Evolutionary conservation across 2,329 filamentous ascomycete species (phyloP).

Genomic region (Didymella exigua): DNA sequence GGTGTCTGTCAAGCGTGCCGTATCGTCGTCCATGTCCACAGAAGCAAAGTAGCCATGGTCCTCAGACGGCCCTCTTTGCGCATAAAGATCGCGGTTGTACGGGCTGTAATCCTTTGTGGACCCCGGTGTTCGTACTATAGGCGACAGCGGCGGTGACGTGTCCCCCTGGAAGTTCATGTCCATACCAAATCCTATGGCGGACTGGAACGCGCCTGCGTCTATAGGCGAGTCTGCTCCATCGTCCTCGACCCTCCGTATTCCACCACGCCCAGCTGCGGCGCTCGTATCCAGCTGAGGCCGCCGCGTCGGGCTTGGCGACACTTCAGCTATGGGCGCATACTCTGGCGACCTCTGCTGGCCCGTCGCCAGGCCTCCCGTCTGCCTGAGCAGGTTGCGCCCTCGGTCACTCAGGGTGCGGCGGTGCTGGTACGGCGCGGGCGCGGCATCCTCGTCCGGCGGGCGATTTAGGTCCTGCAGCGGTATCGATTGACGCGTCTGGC

Average conservation of each 20-base stretch:
- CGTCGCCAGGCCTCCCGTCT: conserved; percentile 50
- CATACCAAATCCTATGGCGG: conserved; percentile 55
- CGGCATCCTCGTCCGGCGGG: conserved; percentile 44
- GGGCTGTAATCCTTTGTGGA: conserved; percentile 55
- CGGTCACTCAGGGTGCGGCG: conserved; percentile 57
- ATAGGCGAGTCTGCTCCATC: conserved; percentile 49
- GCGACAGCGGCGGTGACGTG: conserved; percentile 35
- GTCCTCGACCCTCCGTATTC: conserved; percentile 41
- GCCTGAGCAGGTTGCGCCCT: conserved; percentile 54
- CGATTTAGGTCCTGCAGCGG: conserved; percentile 65
- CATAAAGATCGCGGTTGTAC: conserved; percentile 35
- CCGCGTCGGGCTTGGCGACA: conserved; percentile 57
- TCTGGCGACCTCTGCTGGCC: conserved; percentile 48
- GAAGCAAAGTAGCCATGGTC: conserved; percentile 62
- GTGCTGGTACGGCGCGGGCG: conserved; percentile 38
- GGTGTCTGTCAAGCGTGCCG: conserved; percentile 64
- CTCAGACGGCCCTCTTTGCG: conserved; percentile 55
- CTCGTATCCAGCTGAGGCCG: conserved; percentile 47
- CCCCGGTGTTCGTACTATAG: conserved; percentile 24
- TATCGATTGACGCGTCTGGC: conserved; percentile 66
- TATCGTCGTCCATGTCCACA: conserved; percentile 56
- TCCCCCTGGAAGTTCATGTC: conserved; percentile 54
- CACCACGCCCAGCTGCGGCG: conserved; percentile 35
- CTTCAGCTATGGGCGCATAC: conserved; percentile 61
- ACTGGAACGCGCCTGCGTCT: conserved; percentile 55